phyloP scores from a whole-genome alignment of 83 land plant genomes.

The Diphasiastrum complanatum region DNA sequence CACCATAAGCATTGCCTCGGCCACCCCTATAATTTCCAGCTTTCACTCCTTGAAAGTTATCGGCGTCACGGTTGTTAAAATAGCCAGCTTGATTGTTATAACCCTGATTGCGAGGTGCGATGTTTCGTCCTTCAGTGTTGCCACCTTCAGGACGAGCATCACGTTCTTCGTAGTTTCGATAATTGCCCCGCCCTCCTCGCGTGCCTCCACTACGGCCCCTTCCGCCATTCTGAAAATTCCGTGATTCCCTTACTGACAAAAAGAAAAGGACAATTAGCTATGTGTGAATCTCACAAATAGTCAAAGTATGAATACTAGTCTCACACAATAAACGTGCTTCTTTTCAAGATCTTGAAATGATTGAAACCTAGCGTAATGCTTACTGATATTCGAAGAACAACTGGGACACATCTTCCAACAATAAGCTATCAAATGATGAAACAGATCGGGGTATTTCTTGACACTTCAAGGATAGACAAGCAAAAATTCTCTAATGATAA shows the following conservation, averaged over 20 bases:
- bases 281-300: neutral
- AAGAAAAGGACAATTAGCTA: neutral
- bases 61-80: neutral
- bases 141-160: too few species aligned
- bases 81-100: neutral
- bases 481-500: too few species aligned
- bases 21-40: constrained; percentile 1
- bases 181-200: constrained; percentile 22
- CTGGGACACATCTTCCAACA: too few species aligned
- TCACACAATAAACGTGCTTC: neutral
- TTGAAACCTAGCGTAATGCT: too few species aligned
- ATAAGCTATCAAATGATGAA: too few species aligned
- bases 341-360: too few species aligned
- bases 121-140: too few species aligned
- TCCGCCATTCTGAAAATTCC: constrained; percentile 9
- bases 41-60: neutral
- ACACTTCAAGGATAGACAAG: too few species aligned
- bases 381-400: too few species aligned
- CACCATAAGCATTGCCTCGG: neutral
- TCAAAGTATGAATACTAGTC: neutral
- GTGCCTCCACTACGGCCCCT: constrained; percentile 9
- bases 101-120: neutral
- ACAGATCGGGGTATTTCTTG: too few species aligned
- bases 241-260: constrained; percentile 17
- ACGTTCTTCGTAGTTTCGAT: too few species aligned